Percentiles rank a stretch among this genome's conserved stretches.
These are phyloP conservation scores for Dothistroma septosporum DNA, from an alignment of 2,329 filamentous ascomycete species.

Conservation along the genomic window DNA sequence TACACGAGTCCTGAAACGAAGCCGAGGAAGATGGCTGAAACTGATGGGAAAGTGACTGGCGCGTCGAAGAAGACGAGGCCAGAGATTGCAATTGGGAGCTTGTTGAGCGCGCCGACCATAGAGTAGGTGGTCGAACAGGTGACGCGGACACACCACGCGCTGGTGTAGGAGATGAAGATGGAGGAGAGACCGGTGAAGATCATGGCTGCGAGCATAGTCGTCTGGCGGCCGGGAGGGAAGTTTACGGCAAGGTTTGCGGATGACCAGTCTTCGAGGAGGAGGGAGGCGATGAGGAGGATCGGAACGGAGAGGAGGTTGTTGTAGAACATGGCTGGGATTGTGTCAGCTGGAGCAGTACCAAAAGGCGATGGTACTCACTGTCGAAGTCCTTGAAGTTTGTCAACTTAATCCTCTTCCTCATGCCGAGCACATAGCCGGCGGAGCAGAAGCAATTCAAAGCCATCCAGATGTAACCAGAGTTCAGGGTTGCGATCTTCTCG, in stretches of 20 bases:
- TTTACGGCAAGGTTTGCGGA: constrained; percentile 75
- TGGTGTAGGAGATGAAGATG: constrained; percentile 99
- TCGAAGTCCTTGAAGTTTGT: constrained; percentile 99
- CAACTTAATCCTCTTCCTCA: constrained; percentile 98
- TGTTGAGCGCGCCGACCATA: constrained; percentile 97
- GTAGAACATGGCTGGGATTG: constrained; percentile 86
- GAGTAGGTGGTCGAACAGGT: constrained; percentile 97
- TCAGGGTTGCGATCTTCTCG: constrained; percentile 78
- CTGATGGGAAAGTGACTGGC: constrained; percentile 85
- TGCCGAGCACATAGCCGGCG: constrained; percentile 80
- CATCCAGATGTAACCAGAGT: constrained; percentile 98
- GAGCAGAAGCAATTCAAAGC: constrained; percentile 93
- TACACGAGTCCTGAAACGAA: constrained; percentile 93
- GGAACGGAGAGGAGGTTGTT: constrained; percentile 98
- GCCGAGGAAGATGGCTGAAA: constrained; percentile 84
- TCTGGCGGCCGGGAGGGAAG: constrained; percentile 81
- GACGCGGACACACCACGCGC: constrained; percentile 96
- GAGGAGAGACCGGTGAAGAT: constrained; percentile 87
- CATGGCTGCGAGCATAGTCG: constrained; percentile 74
- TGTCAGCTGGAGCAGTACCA: constrained; percentile 4
- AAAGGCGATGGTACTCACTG: constrained; percentile 59
- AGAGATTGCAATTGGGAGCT: constrained; percentile 89
- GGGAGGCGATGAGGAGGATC: constrained; percentile 74
- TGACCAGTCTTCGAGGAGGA: constrained; percentile 91
- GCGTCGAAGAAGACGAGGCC: constrained; percentile 94